phyloP scores from a whole-genome alignment of 177 flowering plant genomes.

The Vitis hybrid region DNA sequence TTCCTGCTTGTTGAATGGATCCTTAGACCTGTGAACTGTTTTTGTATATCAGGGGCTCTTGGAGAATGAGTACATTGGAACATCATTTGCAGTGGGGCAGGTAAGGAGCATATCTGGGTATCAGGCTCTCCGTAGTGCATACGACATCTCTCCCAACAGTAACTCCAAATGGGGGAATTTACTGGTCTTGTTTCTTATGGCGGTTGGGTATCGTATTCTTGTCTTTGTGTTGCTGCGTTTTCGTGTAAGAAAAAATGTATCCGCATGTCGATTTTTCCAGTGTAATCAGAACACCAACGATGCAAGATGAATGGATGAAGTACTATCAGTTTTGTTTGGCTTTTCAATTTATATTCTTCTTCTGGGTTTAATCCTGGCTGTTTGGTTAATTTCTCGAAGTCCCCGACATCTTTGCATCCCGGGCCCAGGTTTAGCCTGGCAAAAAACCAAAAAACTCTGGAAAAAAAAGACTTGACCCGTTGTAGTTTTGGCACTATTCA shows the following conservation, averaged over 20 bases:
- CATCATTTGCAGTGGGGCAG: slow-evolving; percentile 84
- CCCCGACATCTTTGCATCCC: no score
- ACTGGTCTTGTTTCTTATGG: slow-evolving; percentile 74
- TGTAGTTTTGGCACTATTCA: no score
- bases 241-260: slow-evolving; percentile 37
- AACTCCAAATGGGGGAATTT: slow-evolving; percentile 86
- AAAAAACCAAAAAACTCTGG: no score
- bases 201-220: slow-evolving; percentile 61
- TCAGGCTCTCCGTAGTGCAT: slow-evolving; percentile 73
- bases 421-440: no score
- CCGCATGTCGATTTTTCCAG: slow-evolving; percentile 25
- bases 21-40: no score
- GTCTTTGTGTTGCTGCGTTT: slow-evolving; percentile 63
- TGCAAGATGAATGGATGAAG: slow-evolving; percentile 36
- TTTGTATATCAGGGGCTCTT: slow-evolving; percentile 65
- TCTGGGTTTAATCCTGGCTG: neutral
- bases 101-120: slow-evolving; percentile 79
- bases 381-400: no score
- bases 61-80: slow-evolving; percentile 91
- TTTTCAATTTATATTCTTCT: slow-evolving; percentile 1
- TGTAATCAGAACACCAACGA: slow-evolving; percentile 34
- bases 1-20: no score
- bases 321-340: neutral
- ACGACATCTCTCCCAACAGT: slow-evolving; percentile 53
- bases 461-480: no score